Percentiles rank a stretch among this genome's conserved stretches.
phyloP scores from a whole-genome alignment of 2,329 filamentous ascomycete species.

The Aspergillus sp. region DNA sequence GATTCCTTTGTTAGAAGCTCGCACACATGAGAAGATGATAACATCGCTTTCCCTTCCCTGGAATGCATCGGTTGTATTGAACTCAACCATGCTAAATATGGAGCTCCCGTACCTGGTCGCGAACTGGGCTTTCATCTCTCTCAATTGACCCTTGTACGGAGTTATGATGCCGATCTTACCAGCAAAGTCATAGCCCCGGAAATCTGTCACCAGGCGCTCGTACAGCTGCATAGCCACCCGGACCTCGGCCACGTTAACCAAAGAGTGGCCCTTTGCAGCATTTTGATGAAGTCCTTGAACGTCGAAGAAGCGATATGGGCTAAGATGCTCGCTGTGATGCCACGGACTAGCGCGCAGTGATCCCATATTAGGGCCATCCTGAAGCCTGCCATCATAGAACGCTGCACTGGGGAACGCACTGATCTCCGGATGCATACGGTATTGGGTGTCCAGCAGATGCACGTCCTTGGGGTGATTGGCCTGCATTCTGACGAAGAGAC shows the following conservation, averaged over 20 bases:
- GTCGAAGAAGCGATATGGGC: slow-evolving; percentile 95
- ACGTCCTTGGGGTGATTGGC: slow-evolving; percentile 79
- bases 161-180: slow-evolving; percentile 95
- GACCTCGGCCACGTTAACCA: slow-evolving; percentile 81
- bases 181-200: slow-evolving; percentile 56
- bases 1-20: slow-evolving; percentile 84
- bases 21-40: slow-evolving; percentile 97
- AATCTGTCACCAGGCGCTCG: slow-evolving; percentile 66
- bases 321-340: slow-evolving; percentile 73
- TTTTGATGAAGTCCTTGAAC: slow-evolving; percentile 78
- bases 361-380: slow-evolving; percentile 79
- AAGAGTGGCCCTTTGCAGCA: slow-evolving; percentile 74
- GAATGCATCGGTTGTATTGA: slow-evolving; percentile 98
- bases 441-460: slow-evolving; percentile 93
- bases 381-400: slow-evolving; percentile 82
- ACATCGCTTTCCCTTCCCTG: slow-evolving; percentile 94
- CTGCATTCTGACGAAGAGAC: slow-evolving; percentile 97
- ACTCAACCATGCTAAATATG: slow-evolving; percentile 75
- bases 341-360: slow-evolving; percentile 67
- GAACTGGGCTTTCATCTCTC: slow-evolving; percentile 69
- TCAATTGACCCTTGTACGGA: slow-evolving; percentile 89
- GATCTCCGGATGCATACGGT: slow-evolving; percentile 98
- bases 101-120: slow-evolving; percentile 59
- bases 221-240: slow-evolving; percentile 80
- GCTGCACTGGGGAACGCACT: slow-evolving; percentile 79